Evolutionary conservation across 108 stramenopile genomes (phyloP).

Genomic region (Nannochloropsis salina): DNA sequence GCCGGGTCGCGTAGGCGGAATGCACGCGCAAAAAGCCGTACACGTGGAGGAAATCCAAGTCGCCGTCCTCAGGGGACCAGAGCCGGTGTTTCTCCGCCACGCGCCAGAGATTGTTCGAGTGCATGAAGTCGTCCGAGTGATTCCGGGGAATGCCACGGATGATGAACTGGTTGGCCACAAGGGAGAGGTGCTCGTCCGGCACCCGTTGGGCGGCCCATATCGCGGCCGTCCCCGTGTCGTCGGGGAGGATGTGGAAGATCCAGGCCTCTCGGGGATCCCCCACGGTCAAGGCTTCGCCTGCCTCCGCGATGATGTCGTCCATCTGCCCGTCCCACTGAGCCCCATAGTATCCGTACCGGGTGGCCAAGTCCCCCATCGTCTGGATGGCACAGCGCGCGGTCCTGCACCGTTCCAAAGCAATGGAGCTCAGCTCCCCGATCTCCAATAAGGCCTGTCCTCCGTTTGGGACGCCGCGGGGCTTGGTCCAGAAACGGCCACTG

Average conservation of each 20-base stretch:
- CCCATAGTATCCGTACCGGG: slow-evolving; percentile 71
- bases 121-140: slow-evolving; percentile 62
- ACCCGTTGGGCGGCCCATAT: slow-evolving; percentile 76
- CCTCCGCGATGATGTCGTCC: slow-evolving; percentile 37
- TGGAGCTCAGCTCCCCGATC: slow-evolving; percentile 62
- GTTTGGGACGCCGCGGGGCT: not conserved
- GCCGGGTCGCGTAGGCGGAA: slow-evolving; percentile 52
- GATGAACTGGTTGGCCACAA: slow-evolving; percentile 70
- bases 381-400: slow-evolving; percentile 66
- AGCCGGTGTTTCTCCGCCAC: slow-evolving; percentile 60
- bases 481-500: slow-evolving; percentile 37
- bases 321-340: slow-evolving; percentile 53
- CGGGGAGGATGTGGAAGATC: slow-evolving; percentile 73
- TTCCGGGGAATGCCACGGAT: slow-evolving; percentile 57
- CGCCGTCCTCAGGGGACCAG: slow-evolving; percentile 55
- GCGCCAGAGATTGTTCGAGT: slow-evolving; percentile 59
- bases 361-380: slow-evolving; percentile 71
- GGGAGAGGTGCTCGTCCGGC: slow-evolving; percentile 63
- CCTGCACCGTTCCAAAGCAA: slow-evolving; percentile 67
- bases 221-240: slow-evolving; percentile 65
- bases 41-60: slow-evolving; percentile 43
- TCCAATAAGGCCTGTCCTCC: slow-evolving; percentile 67
- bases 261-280: slow-evolving; percentile 65
- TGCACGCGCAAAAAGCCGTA: slow-evolving; percentile 29
- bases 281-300: slow-evolving; percentile 65